Percentiles rank a stretch among this genome's conserved stretches.
These are phyloP conservation scores for Trichoderma cornu-damae DNA, from an alignment of 2,329 filamentous ascomycete genomes.

Conservation along the genomic window DNA sequence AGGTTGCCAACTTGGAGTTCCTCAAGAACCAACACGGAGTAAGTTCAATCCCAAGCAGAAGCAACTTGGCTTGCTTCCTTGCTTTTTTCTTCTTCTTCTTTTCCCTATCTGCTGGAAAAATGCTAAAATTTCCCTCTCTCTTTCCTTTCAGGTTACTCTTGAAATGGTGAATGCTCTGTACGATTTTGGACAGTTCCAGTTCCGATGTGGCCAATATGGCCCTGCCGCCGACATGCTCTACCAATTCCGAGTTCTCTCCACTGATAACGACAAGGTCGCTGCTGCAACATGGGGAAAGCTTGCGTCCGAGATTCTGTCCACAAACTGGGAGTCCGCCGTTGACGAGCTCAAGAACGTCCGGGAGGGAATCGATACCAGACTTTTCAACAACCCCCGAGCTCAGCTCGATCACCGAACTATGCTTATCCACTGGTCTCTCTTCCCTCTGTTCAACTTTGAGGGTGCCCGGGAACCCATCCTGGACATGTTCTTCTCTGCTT, in stretches of 20 bases:
- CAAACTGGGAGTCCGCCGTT: slow-evolving; percentile 90
- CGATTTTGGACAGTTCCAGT: slow-evolving; percentile 95
- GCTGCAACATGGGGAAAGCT: slow-evolving; percentile 97
- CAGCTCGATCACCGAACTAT: slow-evolving; percentile 96
- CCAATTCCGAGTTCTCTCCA: slow-evolving; percentile 96
- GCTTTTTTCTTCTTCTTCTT: background rate
- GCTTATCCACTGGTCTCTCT: slow-evolving; percentile 97
- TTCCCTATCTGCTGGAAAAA: background rate
- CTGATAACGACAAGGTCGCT: slow-evolving; percentile 95
- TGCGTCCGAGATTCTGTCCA: slow-evolving; percentile 88
- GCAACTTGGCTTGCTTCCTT: background rate
- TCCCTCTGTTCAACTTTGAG: slow-evolving; percentile 98
- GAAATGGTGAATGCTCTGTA: slow-evolving; percentile 96
- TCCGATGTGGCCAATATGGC: slow-evolving; percentile 91
- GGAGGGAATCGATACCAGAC: slow-evolving; percentile 86
- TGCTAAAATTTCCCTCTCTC: background rate
- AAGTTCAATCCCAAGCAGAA: slow-evolving; percentile 34
- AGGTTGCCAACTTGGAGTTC: slow-evolving; percentile 97
- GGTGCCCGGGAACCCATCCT: slow-evolving; percentile 82
- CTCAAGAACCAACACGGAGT: slow-evolving; percentile 93
- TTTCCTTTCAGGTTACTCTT: slow-evolving; percentile 61
- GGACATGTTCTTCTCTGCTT: slow-evolving; percentile 93
- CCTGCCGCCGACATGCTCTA: slow-evolving; percentile 90
- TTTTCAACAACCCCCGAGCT: slow-evolving; percentile 93
- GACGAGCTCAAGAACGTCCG: slow-evolving; percentile 88